phyloP scores from a whole-genome alignment of 2,329 filamentous ascomycete species.

The Aspergillus ustus region DNA sequence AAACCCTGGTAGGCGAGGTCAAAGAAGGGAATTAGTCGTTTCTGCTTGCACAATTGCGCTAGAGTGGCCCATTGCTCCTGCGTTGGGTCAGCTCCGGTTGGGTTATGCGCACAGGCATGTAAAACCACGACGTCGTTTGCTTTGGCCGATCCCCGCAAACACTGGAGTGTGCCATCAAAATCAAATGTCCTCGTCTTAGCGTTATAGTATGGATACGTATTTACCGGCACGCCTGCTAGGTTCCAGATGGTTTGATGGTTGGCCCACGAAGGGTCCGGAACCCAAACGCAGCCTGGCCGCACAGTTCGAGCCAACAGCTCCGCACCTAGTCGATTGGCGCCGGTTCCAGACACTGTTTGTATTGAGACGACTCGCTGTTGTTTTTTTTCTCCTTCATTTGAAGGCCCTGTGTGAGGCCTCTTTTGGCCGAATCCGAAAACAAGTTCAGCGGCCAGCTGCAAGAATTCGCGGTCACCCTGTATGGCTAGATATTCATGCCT shows the following conservation, averaged over 20 bases:
- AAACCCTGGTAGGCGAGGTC: slow-evolving; percentile 98
- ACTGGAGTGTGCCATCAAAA: slow-evolving; percentile 68
- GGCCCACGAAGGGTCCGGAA: slow-evolving; percentile 94
- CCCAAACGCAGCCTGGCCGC: slow-evolving; percentile 73
- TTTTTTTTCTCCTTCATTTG: slow-evolving; percentile 28
- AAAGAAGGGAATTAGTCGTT: slow-evolving; percentile 95
- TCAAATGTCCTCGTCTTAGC: slow-evolving; percentile 55
- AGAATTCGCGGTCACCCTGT: slow-evolving; percentile 81
- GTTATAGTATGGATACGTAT: slow-evolving; percentile 91
- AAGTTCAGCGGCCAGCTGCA: slow-evolving; percentile 82
- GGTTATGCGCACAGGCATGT: slow-evolving; percentile 96
- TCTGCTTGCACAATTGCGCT: slow-evolving; percentile 74
- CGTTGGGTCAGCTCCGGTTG: slow-evolving; percentile 92
- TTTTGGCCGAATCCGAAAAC: slow-evolving; percentile 61
- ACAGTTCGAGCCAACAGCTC: slow-evolving; percentile 91
- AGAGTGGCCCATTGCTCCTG: slow-evolving; percentile 92
- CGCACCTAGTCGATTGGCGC: slow-evolving; percentile 88
- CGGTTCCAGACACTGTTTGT: slow-evolving; percentile 95
- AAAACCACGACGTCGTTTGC: slow-evolving; percentile 84
- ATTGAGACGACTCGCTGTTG: slow-evolving; percentile 67
- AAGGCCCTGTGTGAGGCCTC: slow-evolving; percentile 56
- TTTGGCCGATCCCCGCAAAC: slow-evolving; percentile 82
- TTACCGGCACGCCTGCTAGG: slow-evolving; percentile 73
- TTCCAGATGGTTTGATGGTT: slow-evolving; percentile 96
- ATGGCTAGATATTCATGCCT: slow-evolving; percentile 99